Evolutionary conservation across 73 alveolate species (phyloP).

Genomic region (Urostyla sp.): DNA sequence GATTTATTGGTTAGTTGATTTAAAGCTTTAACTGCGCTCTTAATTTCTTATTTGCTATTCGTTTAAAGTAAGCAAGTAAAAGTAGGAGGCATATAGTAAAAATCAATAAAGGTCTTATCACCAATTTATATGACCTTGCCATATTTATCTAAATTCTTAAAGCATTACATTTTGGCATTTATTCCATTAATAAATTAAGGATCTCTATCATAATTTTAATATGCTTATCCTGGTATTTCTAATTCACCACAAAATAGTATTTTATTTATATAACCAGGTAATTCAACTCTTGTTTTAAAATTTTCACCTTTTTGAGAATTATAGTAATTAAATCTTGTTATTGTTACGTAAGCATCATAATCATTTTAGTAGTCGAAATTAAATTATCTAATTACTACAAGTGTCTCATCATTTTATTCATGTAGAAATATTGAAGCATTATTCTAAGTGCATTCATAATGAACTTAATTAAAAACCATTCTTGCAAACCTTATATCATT

Average conservation of each 20-base stretch:
- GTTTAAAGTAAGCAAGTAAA: constrained; percentile 46
- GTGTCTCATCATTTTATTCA: constrained; percentile 27
- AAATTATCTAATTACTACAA: constrained; percentile 50
- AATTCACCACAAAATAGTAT: constrained; percentile 44
- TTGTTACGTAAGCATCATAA: constrained; percentile 54
- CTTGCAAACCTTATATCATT: constrained; percentile 29
- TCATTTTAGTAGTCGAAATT: background rate
- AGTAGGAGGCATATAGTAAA: constrained; percentile 59
- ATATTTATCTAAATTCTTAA: constrained; percentile 12
- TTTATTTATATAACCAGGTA: constrained; percentile 57
- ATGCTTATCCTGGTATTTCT: background rate
- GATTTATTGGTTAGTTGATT: background rate
- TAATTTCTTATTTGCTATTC: background rate
- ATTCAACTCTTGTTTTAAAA: constrained; percentile 50
- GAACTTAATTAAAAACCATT: constrained; percentile 30
- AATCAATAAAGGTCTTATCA: constrained; percentile 33
- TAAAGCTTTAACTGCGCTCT: constrained; percentile 14
- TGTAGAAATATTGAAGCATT: constrained; percentile 66
- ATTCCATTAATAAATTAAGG: constrained; percentile 17
- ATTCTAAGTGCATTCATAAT: constrained; percentile 27
- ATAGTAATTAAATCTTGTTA: constrained; percentile 43
- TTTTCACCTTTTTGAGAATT: constrained; percentile 21
- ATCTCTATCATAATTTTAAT: background rate
- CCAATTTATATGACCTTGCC: constrained; percentile 16
- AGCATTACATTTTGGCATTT: background rate